Evolutionary conservation across 352 stramenopile genomes (phyloP), one percentile per base, ranked within the genome.

Genomic region (Vaucheria bursata): DNA sequence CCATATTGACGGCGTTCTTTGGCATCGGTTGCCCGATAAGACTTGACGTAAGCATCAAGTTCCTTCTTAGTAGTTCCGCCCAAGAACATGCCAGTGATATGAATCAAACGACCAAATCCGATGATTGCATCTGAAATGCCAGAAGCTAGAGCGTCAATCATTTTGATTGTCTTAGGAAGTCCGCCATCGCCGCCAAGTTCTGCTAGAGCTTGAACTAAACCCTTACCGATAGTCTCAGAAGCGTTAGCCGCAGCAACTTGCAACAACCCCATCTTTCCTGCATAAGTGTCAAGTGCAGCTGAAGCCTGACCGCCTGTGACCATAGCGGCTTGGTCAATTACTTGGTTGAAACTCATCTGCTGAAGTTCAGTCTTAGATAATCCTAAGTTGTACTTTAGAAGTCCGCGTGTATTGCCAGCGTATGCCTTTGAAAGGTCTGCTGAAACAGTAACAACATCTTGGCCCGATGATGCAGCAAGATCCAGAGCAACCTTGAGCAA

Each of bases 91-190:
- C 45, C 45, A 59, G 45, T 59, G 45, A 59, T 59, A 59, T 59
- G 45, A 59, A 59, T 59, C 45, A 59, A 59, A 59, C 45, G 45
- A 59, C 45, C 45, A 59, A 59, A 59, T 59, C 45, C 45, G 45
- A 59, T 59, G 45, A 59, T 59, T 59, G 45, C 45, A 59, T 59
- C 45, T 59, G 45, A 59, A 59, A 59, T 59, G 45, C 45, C 45
- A 59, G 45, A 59, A 59, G 45, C 45, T 59, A 59, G 45, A 59
- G 45, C 45, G 45, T 59, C 45, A 59, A 59, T 59, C 45, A 59
- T 59, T 59, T 59, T 59, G 45, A 59, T 59, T 59, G 45, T 59
- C 45, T 59, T 59, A 59, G 45, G 45, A 59, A 59, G 45, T 59
- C 45, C 45, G 45, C 45, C 45, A 59, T 59, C 45, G 45, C 45